A percentile compares a stretch with the other conserved stretches of the same genome.
These are phyloP conservation scores for Arthrinium phaeospermum DNA, from an alignment of 2,329 filamentous ascomycete genomes.

Conservation along the genomic window DNA sequence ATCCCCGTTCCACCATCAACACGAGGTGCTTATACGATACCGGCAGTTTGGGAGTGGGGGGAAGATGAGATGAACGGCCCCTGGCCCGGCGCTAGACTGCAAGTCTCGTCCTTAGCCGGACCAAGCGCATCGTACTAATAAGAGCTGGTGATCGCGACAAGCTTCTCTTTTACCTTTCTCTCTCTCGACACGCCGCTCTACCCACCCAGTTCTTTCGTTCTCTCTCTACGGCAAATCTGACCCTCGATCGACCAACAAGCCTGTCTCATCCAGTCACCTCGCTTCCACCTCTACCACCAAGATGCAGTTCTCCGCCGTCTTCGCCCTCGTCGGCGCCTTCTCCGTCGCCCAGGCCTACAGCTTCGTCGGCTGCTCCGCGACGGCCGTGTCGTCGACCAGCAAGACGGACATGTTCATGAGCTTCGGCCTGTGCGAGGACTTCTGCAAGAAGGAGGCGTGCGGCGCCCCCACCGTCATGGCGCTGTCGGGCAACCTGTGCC, in stretches of 20 bases:
- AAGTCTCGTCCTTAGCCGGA: not conserved
- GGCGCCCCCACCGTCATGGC: not conserved
- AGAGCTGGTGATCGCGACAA: not conserved
- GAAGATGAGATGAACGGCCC: not conserved
- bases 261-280: not conserved
- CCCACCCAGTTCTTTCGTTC: not conserved
- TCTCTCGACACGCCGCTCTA: not conserved
- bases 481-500: not conserved
- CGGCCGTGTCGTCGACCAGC: not conserved
- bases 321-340: not conserved
- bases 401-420: not conserved
- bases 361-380: slow-evolving; percentile 10
- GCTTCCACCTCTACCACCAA: not conserved
- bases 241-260: not conserved
- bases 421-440: not conserved
- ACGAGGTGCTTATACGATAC: not conserved
- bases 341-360: not conserved
- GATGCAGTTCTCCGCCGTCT: not conserved
- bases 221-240: not conserved
- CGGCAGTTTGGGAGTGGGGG: not conserved
- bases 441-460: not conserved
- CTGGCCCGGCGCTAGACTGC: not conserved
- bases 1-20: too few relatives aligned
- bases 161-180: not conserved
- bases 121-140: not conserved